Evolutionary conservation across 306 rosid genomes (phyloP), one percentile per base, ranked within the genome.

Genomic region (Sicyos baderoa): DNA sequence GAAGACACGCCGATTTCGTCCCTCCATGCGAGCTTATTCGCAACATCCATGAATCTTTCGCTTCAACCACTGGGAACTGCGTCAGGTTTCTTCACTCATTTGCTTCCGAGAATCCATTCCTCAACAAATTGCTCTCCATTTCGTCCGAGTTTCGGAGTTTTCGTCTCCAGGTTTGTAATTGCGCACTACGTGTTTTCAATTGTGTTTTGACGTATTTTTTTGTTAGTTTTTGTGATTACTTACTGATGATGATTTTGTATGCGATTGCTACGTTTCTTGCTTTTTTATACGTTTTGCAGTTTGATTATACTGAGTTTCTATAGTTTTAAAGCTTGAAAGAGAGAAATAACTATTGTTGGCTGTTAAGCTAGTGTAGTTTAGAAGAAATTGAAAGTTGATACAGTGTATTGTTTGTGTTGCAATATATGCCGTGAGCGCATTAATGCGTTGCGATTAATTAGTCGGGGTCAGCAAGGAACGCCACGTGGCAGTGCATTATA

Each of bases 81-180:
- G 25, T 82, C 79, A 7, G 10, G 6, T 58, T 76, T 3, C 50
- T 89, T 15, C 85, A 78, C 71, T 76, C 82, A 0, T 45, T 88
- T 71, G 86, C 91, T 63, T 69, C 84, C 27, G 84, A 79, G 55
- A 89, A 84, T 59, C 88, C 94, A 0, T 7, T 85, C 76, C 53
- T 88, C 74, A 80, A 81, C 54, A 88, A 81, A 70, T 4, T 86
- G 4, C 62, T 82, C 57, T 79, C 87, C 9, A 45, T 85, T 61
- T 78, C 81, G 27, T 70, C 81, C 23, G 76, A 89, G 27, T 86
- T 87, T 58, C 87, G 78, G 6, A 67, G 37, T 47, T 21, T 86
- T 51, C 82, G 85, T 79, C 35, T 49, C 6, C 96, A 88, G 96
- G 97, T 88, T 57, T 2, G 15, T 17, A 69, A 15, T 44, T 17